Evolutionary conservation across 2,329 filamentous ascomycete genomes (phyloP).

Genomic region (Drechslerella coelobrocha): DNA sequence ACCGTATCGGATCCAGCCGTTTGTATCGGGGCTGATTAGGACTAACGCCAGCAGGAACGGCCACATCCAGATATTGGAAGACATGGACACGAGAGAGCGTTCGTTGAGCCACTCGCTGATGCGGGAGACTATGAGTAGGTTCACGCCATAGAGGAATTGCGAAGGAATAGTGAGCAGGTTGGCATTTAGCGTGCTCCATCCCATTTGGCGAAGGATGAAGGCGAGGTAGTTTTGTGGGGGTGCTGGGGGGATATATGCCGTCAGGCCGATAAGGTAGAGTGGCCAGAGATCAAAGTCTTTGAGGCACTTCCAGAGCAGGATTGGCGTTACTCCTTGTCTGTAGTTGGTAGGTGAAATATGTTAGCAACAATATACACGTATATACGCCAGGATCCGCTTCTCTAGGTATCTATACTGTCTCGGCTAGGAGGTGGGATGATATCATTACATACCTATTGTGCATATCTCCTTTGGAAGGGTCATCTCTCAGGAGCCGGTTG

Average conservation of each 20-base stretch:
- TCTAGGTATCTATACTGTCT: no score
- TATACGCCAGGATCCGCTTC: no score
- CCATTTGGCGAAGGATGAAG: slow-evolving; percentile 60
- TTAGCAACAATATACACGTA: neutral
- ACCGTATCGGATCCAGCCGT: slow-evolving; percentile 60
- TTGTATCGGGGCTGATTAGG: slow-evolving; percentile 57
- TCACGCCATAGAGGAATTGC: slow-evolving; percentile 61
- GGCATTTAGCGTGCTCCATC: slow-evolving; percentile 61
- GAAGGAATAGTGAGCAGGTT: slow-evolving; percentile 62
- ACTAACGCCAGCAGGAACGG: slow-evolving; percentile 62
- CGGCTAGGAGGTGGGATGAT: no score
- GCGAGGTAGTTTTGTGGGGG: slow-evolving; percentile 62
- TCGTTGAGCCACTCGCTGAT: slow-evolving; percentile 62
- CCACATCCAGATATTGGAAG: slow-evolving; percentile 63
- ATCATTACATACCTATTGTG: slow-evolving; percentile 48
- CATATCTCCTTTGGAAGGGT: slow-evolving; percentile 62
- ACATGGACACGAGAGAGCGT: slow-evolving; percentile 60
- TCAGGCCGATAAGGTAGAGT: slow-evolving; percentile 57
- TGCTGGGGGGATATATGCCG: slow-evolving; percentile 59
- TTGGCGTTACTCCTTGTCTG: slow-evolving; percentile 56
- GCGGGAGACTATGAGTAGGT: slow-evolving; percentile 61
- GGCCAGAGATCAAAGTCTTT: slow-evolving; percentile 59
- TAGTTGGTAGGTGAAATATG: slow-evolving; percentile 56
- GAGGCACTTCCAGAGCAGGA: slow-evolving; percentile 56
- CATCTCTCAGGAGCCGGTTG: slow-evolving; percentile 65